These are phyloP conservation scores for Friedmanniomyces simplex DNA, from an alignment of 495 filamentous ascomycete genomes.

Conservation along the genomic window DNA sequence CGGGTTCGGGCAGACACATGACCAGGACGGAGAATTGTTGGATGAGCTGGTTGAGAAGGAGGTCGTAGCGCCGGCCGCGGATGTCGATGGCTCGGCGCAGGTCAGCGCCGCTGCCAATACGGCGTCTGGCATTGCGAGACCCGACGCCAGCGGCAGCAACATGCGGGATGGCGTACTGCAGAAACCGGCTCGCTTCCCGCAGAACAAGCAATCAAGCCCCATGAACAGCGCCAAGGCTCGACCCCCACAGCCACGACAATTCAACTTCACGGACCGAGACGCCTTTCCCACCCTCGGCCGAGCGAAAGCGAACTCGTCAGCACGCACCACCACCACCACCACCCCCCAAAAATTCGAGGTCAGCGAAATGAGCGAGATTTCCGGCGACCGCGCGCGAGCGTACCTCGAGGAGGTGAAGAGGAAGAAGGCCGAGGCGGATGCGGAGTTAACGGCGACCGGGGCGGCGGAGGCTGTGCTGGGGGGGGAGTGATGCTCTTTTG, in stretches of 20 bases:
- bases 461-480: constrained; percentile 16
- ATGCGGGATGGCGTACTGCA: neutral
- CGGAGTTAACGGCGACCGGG: constrained; percentile 11
- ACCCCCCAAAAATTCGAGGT: neutral
- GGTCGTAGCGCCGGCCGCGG: neutral
- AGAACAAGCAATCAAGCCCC: too few relatives aligned
- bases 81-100: neutral
- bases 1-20: constrained; percentile 15
- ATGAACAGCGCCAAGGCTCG: neutral
- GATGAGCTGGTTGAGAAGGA: constrained; percentile 25
- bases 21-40: constrained; percentile 27
- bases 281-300: constrained; percentile 12
- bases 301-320: neutral
- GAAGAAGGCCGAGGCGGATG: constrained; percentile 15
- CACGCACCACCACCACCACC: neutral
- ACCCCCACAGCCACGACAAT: neutral
- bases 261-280: constrained; percentile 9
- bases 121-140: neutral
- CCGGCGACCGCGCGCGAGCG: constrained; percentile 12
- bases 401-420: constrained; percentile 13
- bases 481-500: neutral
- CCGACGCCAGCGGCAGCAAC: neutral
- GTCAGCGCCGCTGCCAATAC: neutral
- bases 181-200: neutral
- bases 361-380: constrained; percentile 10